These are phyloP conservation scores for Fusarium cicatricum DNA, from an alignment of 2,329 filamentous ascomycete species.

Conservation along the genomic window DNA sequence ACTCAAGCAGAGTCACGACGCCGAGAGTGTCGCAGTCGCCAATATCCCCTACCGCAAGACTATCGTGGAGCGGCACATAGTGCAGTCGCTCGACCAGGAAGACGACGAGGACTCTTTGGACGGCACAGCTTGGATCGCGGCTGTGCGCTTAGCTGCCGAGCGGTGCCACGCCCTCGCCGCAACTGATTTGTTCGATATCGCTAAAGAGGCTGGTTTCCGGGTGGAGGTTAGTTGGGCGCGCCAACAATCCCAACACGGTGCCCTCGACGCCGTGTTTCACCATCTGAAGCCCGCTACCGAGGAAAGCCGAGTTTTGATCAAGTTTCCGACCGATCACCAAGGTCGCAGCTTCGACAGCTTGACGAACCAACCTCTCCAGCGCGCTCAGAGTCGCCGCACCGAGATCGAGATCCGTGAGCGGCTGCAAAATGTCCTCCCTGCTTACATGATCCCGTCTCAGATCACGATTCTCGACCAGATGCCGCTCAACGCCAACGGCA, in stretches of 20 bases:
- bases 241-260: conserved; percentile 39
- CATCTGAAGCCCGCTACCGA: conserved; percentile 24
- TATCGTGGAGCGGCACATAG: conserved; percentile 38
- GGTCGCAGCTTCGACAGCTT: background rate
- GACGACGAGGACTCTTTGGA: conserved; percentile 7
- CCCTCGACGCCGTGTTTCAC: conserved; percentile 29
- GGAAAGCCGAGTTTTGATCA: conserved; percentile 8
- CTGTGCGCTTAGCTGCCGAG: background rate
- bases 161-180: too few relatives aligned
- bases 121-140: conserved; percentile 7
- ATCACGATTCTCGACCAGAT: conserved; percentile 37
- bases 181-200: too few relatives aligned
- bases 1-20: conserved; percentile 4
- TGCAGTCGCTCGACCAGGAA: conserved; percentile 23
- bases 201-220: conserved; percentile 50
- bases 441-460: conserved; percentile 41
- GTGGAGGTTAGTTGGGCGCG: conserved; percentile 55
- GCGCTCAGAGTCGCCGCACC: background rate
- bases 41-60: conserved; percentile 38
- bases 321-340: conserved; percentile 22
- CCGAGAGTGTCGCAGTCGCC: too few relatives aligned
- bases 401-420: conserved; percentile 3
- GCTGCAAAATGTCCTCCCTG: conserved; percentile 18
- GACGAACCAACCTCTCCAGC: conserved; percentile 28
- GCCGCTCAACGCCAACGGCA: conserved; percentile 40